These are phyloP conservation scores for Tetrapisispora arboricola DNA, from an alignment of 805 yeast genomes.

Conservation along the genomic window DNA sequence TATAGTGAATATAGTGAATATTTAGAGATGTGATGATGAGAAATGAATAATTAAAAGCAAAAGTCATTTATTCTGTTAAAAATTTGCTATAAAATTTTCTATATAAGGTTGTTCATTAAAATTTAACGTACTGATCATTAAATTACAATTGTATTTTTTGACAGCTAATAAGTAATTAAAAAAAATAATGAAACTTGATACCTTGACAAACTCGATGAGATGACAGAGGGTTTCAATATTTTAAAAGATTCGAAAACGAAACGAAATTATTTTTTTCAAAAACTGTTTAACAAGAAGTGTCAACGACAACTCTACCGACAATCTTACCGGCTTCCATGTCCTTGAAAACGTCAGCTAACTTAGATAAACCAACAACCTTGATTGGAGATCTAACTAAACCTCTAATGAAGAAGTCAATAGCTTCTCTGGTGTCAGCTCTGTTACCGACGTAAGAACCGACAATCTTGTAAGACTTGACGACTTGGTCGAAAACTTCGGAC, in stretches of 20 bases:
- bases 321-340: constrained; percentile 79
- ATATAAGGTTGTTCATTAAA: constrained; percentile 1
- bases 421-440: constrained; percentile 49
- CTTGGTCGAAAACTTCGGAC: constrained; percentile 40
- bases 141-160: background rate
- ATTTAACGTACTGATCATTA: constrained; percentile 1
- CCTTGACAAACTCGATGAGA: no score
- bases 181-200: no score
- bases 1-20: no score
- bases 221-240: background rate
- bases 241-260: no score
- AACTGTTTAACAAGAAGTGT: constrained; percentile 45
- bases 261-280: background rate
- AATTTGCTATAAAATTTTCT: constrained; percentile 2
- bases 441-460: constrained; percentile 44
- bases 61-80: background rate
- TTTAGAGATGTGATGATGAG: no score
- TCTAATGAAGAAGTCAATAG: constrained; percentile 61
- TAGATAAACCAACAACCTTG: constrained; percentile 65
- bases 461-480: constrained; percentile 38
- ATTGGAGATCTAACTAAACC: constrained; percentile 67
- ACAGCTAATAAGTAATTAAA: background rate
- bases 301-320: constrained; percentile 81
- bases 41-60: background rate
- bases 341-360: constrained; percentile 56